Evolutionary conservation across 106 monocot genomes (phyloP), one percentile per base, ranked within the genome.

Genomic region (Dioscorea dumetorum): DNA sequence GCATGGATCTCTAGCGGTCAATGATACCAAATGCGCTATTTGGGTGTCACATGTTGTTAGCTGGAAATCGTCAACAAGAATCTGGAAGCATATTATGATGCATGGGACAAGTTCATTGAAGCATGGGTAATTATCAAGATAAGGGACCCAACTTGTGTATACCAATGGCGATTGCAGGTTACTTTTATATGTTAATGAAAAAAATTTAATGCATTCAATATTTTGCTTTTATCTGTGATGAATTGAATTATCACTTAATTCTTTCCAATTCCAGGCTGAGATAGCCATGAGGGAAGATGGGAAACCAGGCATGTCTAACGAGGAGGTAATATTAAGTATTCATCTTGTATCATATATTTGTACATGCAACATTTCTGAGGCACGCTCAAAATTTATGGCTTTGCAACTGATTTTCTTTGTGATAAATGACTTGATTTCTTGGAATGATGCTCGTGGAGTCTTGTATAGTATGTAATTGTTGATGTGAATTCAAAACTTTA

Each of bases 221-320:
- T 22, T 59, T 59, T 22, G 12, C 54, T 59, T 19, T 5, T 59
- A 23, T 59, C 19, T 59, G 19, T 22, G 11, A 19, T 8, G 59
- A 7, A 20, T 4, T 23, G 12, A 1, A 59, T 61, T 22, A 6
- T 61, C 24, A n/a, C n/a, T n/a, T n/a, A n/a, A 41, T 41, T 41
- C 10, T 41, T 41, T 41, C 62, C 19, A 28, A 52, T 84, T 83
- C 68, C 74, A 99, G 97, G 97, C 97, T 22, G 97, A 99, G 69
- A n/a, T 87, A 48, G 92, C 97, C 31, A 99, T 99, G 97, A 92
- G 83, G 78, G 80, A 66, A 65, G 89, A 87, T 71, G 97, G 97
- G 18, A 99, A 99, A 79, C 82, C 91, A 62, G 92, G 97, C 75
- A 92, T 99, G 97, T 84, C 97, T 14, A 78, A 99, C 74, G 97